Evolutionary conservation across 1,284 basidiomycete species (phyloP), one percentile per base, ranked within the genome.

Genomic region (Ceratobasidium papillatum): DNA sequence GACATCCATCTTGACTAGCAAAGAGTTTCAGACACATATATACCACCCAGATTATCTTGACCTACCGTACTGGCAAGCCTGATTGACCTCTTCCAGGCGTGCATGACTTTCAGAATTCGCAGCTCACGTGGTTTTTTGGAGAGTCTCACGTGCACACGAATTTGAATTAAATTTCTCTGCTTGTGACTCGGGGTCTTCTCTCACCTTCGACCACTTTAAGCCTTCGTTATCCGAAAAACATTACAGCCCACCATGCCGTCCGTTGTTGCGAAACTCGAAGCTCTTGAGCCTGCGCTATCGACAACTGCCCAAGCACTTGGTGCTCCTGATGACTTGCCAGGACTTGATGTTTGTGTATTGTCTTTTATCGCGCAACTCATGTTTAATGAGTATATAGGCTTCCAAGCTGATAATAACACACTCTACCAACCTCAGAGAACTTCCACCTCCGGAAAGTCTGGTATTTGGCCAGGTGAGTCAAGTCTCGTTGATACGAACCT

Each of bases 381-480:
- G 22, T n/a, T 17, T n/a, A 34, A 34, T 22, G 17, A 1, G 1
- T 4, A 9, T 25, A 30, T 12, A 88, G 86, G 81, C 84, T 1
- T 82, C 84, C 30, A 85, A 82, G 77, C 78, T 88, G 47, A 81
- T 77, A 17, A 79, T 88, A 8, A 82, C 75, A 17, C 80, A 81
- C 41, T 80, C 83, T 3, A 78, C 82, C 11, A 78, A 78, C 0
- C 80, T 83, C 0, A 86, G 84, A 76, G 79, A 82, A 5, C 77
- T 86, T 2, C 83, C 82, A 0, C 76, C 79, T 17, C 79, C 80
- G 3, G 81, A 83, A 47, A 80, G 79, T 17, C 78, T 86, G 64
- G 69, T 65, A 19, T 87, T 84, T 73, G 87, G 85, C 54, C 79
- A 79, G 78, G 84, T 83, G 76, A 75, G 77, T 79, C 19, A 32